Conservation (phyloP, 345 rosid genomes). For the Fremontodendron californicum region DNA sequence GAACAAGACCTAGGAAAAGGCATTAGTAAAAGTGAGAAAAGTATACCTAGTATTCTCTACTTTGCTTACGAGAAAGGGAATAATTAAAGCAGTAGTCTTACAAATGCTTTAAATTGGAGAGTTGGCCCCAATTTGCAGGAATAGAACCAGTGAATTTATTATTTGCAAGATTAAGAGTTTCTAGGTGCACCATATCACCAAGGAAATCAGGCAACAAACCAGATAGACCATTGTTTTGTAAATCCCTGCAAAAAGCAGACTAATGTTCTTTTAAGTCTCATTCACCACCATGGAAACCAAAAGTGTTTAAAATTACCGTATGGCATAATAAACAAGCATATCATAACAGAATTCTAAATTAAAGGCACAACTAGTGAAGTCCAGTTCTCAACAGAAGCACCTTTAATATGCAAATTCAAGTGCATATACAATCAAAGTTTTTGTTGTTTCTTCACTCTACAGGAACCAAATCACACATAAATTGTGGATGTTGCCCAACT, state of each 20-base stretch:
- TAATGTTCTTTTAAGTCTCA: not conserved
- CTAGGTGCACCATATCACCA: conserved; percentile 53
- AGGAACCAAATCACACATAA: not conserved
- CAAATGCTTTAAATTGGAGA: conserved; percentile 65
- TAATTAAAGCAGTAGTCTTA: conserved; percentile 32
- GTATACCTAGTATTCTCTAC: not conserved
- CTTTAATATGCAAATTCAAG: not conserved
- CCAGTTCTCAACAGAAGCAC: not conserved
- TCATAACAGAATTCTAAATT: not conserved
- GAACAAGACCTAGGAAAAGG: not conserved
- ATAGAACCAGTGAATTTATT: conserved; percentile 75
- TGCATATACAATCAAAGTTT: not conserved
- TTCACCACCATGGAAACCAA: no score
- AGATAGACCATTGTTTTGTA: conserved; percentile 68
- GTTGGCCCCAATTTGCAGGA: conserved; percentile 62
- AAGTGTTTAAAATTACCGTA: no score
- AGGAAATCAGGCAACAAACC: conserved; percentile 73
- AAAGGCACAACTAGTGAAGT: not conserved
- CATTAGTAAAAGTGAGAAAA: not conserved
- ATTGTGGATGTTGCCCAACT: not conserved
- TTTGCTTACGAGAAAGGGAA: not conserved
- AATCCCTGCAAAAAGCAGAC: conserved; percentile 58
- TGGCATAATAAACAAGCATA: not conserved
- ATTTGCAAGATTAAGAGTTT: conserved; percentile 65
- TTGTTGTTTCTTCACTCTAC: not conserved